Evolutionary conservation across 331 rosid species (phyloP).

Genomic region (Malus hybrid): DNA sequence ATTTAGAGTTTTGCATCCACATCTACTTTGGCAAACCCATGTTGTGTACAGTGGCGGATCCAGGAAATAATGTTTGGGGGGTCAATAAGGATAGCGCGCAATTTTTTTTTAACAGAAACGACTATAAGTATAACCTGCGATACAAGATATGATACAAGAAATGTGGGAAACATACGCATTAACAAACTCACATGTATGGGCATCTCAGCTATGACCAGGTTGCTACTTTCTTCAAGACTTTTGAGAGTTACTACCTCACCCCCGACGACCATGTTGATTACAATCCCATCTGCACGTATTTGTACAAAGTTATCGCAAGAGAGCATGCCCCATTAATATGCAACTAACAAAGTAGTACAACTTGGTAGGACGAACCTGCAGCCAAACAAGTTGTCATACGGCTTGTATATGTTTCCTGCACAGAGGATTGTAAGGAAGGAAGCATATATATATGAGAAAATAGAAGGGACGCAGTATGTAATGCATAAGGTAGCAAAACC

Average conservation of each 20-base stretch:
- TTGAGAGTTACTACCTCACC: constrained; percentile 84
- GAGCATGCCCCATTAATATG: constrained; percentile 9
- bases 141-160: no score
- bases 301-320: constrained; percentile 20
- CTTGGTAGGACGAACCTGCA: constrained; percentile 47
- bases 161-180: neutral
- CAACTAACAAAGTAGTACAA: constrained; percentile 10
- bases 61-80: no score
- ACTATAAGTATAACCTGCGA: no score
- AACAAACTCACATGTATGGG: constrained; percentile 65
- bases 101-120: no score
- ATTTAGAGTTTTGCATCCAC: no score
- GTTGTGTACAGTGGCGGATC: no score
- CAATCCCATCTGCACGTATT: constrained; percentile 67
- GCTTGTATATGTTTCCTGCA: constrained; percentile 79
- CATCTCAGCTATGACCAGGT: no score
- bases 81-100: no score
- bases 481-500: neutral
- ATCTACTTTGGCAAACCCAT: no score
- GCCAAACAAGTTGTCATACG: constrained; percentile 74
- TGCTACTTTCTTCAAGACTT: constrained; percentile 72
- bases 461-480: neutral
- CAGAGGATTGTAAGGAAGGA: neutral
- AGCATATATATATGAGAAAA: constrained; percentile 24
- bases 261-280: constrained; percentile 92